These are phyloP conservation scores for Discostella pseudostelligera DNA, from an alignment of 108 stramenopile species.

Conservation along the genomic window DNA sequence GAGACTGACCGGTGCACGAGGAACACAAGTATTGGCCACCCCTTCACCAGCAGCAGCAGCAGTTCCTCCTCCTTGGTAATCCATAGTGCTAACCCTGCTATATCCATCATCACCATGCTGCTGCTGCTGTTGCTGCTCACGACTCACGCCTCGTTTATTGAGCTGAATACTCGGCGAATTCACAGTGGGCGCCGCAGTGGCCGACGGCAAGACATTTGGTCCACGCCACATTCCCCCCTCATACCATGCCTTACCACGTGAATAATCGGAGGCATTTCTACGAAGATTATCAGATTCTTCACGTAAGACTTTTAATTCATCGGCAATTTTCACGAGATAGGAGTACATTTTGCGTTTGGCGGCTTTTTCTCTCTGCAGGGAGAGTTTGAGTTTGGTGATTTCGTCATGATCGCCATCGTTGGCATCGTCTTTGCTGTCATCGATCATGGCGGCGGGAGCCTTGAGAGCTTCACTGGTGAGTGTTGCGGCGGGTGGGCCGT, in stretches of 20 bases:
- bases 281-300: conserved; percentile 43
- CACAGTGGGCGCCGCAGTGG: conserved; percentile 21
- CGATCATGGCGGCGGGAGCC: background rate
- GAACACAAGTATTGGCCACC: conserved; percentile 16
- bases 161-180: conserved; percentile 4
- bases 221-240: conserved; percentile 81
- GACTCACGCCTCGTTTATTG: no score
- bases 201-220: conserved; percentile 57
- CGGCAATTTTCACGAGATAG: conserved; percentile 74
- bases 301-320: conserved; percentile 55
- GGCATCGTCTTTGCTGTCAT: background rate
- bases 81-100: background rate
- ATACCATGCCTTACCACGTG: conserved; percentile 73
- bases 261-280: conserved; percentile 50
- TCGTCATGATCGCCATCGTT: background rate
- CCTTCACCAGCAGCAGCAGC: background rate
- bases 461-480: no score
- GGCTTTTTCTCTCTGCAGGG: conserved; percentile 59
- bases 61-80: background rate
- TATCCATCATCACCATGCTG: conserved; percentile 7
- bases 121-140: no score
- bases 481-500: no score
- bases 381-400: conserved; percentile 17
- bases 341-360: conserved; percentile 79
- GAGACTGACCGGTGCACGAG: conserved; percentile 57